These are phyloP conservation scores for Venturiaceae sp. DNA, from an alignment of 2,329 filamentous ascomycete species.

Conservation along the genomic window DNA sequence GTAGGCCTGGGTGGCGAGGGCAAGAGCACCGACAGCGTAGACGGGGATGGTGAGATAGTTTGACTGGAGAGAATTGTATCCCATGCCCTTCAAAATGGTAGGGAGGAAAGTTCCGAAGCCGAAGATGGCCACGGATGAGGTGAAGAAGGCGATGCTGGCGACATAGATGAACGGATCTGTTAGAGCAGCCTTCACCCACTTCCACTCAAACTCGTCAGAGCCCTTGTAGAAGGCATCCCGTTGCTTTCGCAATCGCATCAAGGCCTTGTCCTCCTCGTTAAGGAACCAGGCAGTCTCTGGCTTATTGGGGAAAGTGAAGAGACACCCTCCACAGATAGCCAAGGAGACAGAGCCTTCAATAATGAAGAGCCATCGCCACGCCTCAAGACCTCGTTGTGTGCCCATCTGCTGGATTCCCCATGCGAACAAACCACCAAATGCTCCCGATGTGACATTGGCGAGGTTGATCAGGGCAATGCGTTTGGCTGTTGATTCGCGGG, in stretches of 20 bases:
- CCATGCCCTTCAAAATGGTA: slow-evolving; percentile 25
- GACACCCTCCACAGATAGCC: slow-evolving; percentile 11
- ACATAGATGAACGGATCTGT: slow-evolving; percentile 22
- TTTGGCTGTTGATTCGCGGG: background rate
- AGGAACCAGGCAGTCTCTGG: slow-evolving; percentile 19
- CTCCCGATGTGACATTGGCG: background rate
- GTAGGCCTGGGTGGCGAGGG: slow-evolving; percentile 15
- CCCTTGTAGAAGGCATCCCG: slow-evolving; percentile 20
- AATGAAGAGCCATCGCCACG: slow-evolving; percentile 12
- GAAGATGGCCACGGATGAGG: slow-evolving; percentile 20
- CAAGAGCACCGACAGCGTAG: slow-evolving; percentile 20
- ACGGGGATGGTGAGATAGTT: slow-evolving; percentile 22
- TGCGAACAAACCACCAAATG: slow-evolving; percentile 7
- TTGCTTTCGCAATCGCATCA: slow-evolving; percentile 17
- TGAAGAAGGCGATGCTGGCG: slow-evolving; percentile 21
- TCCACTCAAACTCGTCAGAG: slow-evolving; percentile 19
- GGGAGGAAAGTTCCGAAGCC: slow-evolving; percentile 25
- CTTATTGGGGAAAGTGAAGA: slow-evolving; percentile 15
- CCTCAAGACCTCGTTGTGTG: slow-evolving; percentile 19
- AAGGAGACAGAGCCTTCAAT: slow-evolving; percentile 9
- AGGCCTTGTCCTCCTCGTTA: slow-evolving; percentile 10
- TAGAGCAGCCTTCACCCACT: slow-evolving; percentile 19
- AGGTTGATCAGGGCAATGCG: background rate
- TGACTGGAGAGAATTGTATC: slow-evolving; percentile 11
- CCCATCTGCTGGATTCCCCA: slow-evolving; percentile 17